phyloP scores from a whole-genome alignment of 108 stramenopile genomes.

The Cyclotella atomus region DNA sequence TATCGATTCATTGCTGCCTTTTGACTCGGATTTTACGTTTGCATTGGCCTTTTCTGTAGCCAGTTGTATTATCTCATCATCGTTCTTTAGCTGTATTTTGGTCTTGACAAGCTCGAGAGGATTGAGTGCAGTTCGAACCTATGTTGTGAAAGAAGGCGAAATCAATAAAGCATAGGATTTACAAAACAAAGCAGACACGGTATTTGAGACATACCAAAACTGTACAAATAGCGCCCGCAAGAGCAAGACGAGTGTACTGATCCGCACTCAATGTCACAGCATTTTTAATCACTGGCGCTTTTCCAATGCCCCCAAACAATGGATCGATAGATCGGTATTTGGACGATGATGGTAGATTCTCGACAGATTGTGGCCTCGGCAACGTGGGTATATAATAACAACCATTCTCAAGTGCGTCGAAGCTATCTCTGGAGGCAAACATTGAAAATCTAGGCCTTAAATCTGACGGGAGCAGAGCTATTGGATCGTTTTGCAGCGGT shows the following conservation, averaged over 20 bases:
- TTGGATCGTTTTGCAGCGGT: slow-evolving; percentile 58
- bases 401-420: slow-evolving; percentile 25
- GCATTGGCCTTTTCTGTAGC: slow-evolving; percentile 26
- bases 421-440: slow-evolving; percentile 14
- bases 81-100: slow-evolving; percentile 84
- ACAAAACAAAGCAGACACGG: background rate
- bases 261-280: slow-evolving; percentile 63
- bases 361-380: slow-evolving; percentile 34
- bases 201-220: slow-evolving; percentile 58
- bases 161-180: background rate
- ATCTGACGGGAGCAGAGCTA: slow-evolving; percentile 63
- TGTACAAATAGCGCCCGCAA: slow-evolving; percentile 84
- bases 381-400: slow-evolving; percentile 64
- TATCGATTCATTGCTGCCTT: background rate
- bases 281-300: slow-evolving; percentile 74
- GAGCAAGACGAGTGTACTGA: slow-evolving; percentile 78
- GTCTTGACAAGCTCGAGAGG: slow-evolving; percentile 90
- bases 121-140: slow-evolving; percentile 73
- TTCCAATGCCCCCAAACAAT: slow-evolving; percentile 82
- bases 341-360: slow-evolving; percentile 40
- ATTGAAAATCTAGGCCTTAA: slow-evolving; percentile 60
- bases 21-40: background rate
- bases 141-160: background rate
- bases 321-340: slow-evolving; percentile 79
- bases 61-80: slow-evolving; percentile 68